Percentiles rank a stretch among this genome's conserved stretches.
Conservation (phyloP, 305 asterid genomes). For the Fraxinus ornus region DNA sequence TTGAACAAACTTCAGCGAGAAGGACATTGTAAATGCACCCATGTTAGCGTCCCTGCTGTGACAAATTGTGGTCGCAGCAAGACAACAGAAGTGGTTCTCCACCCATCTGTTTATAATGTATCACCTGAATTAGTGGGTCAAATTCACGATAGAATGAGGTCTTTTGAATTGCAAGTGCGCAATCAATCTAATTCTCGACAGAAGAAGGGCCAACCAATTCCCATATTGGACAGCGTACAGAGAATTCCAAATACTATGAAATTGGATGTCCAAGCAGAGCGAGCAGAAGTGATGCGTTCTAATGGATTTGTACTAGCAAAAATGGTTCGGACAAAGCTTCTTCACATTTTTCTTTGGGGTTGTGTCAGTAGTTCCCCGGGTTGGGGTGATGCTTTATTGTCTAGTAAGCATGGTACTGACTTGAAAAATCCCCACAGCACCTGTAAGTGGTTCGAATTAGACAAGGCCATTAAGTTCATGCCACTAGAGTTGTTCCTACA, state of each 20-base stretch:
- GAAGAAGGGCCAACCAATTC: constrained; percentile 54
- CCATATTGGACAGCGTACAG: constrained; percentile 60
- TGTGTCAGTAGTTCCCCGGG: constrained; percentile 52
- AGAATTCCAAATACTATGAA: constrained; percentile 52
- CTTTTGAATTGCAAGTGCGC: constrained; percentile 66
- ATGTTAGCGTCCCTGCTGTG: constrained; percentile 62
- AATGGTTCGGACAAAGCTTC: constrained; percentile 85
- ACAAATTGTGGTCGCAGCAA: constrained; percentile 77
- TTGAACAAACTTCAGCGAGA: constrained; percentile 82
- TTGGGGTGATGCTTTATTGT: constrained; percentile 50
- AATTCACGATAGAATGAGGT: constrained; percentile 74
- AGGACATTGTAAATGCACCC: constrained; percentile 77
- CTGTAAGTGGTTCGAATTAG: constrained; percentile 61
- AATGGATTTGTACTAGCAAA: constrained; percentile 80
- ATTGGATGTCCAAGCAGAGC: constrained; percentile 50
- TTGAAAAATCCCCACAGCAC: constrained; percentile 76
- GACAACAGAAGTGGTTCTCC: constrained; percentile 71
- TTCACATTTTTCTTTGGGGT: constrained; percentile 82
- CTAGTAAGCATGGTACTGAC: constrained; percentile 47
- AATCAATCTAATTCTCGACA: constrained; percentile 42
- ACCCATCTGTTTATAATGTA: constrained; percentile 56
- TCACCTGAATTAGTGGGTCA: constrained; percentile 62
- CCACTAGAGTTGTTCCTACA: constrained; percentile 86
- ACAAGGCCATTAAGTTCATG: constrained; percentile 69
- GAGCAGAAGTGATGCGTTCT: constrained; percentile 59